These are phyloP conservation scores for Melampsora americana DNA, from an alignment of 1,284 basidiomycete species.

Conservation along the genomic window DNA sequence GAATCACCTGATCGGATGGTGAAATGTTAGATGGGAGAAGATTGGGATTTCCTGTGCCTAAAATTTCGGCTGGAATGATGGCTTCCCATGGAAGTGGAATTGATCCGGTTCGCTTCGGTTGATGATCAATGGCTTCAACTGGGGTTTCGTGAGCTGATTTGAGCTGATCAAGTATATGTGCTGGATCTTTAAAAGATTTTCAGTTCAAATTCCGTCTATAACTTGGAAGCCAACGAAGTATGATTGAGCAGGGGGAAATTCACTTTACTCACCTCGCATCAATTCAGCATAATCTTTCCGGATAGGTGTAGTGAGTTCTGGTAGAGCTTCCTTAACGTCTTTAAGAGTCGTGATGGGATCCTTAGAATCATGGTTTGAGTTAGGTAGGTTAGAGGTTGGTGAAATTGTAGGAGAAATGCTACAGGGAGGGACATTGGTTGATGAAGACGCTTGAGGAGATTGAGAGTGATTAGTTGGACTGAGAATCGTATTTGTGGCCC, in stretches of 20 bases:
- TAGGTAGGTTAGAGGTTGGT: neutral
- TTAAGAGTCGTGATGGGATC: neutral
- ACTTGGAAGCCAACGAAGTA: neutral
- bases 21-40: neutral
- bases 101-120: neutral
- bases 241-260: too few species aligned
- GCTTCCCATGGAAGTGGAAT: conserved; percentile 23
- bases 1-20: neutral
- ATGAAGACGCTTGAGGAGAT: neutral
- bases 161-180: conserved; percentile 12
- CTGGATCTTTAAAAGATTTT: neutral
- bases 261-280: neutral
- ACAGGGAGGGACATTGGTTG: neutral
- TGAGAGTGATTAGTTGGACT: too few species aligned
- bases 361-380: neutral
- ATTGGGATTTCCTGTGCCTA: neutral
- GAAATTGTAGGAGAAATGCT: neutral
- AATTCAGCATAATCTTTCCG: neutral
- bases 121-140: neutral
- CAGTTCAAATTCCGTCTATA: neutral
- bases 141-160: neutral
- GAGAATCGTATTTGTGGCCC: too few species aligned
- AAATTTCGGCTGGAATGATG: conserved; percentile 17
- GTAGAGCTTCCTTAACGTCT: too few species aligned
- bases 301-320: neutral